phyloP scores from a whole-genome alignment of 306 rosid species.

The Rubus idaeus region DNA sequence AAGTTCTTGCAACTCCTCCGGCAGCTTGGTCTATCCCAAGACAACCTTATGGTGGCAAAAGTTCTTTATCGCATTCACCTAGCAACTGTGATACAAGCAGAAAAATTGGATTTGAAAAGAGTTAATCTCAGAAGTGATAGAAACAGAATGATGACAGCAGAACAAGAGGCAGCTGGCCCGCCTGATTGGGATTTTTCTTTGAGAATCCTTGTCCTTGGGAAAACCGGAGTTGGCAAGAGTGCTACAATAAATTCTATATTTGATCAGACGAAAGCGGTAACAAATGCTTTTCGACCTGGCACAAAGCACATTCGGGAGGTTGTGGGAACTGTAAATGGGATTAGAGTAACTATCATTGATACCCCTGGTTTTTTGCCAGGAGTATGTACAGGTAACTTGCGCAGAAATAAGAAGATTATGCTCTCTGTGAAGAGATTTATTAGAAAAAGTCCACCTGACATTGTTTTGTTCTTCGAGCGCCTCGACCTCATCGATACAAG shows the following conservation, averaged over 20 bases:
- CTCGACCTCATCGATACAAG: constrained; percentile 61
- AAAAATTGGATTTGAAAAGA: constrained; percentile 69
- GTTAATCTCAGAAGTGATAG: constrained; percentile 46
- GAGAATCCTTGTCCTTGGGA: constrained; percentile 87
- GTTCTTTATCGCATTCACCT: constrained; percentile 91
- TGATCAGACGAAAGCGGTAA: constrained; percentile 66
- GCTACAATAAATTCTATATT: constrained; percentile 93
- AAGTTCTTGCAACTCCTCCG: constrained; percentile 67
- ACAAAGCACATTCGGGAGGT: constrained; percentile 74
- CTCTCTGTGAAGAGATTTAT: constrained; percentile 74
- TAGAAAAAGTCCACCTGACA: constrained; percentile 84
- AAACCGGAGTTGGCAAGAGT: constrained; percentile 98
- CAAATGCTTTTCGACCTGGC: constrained; percentile 92
- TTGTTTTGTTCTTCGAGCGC: constrained; percentile 87
- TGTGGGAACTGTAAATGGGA: constrained; percentile 72
- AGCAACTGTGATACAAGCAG: constrained; percentile 78
- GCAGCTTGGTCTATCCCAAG: constrained; percentile 66
- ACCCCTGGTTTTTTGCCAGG: constrained; percentile 87
- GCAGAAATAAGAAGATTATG: constrained; percentile 82
- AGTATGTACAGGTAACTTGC: constrained; percentile 46
- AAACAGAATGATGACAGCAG: constrained; percentile 52
- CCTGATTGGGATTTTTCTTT: constrained; percentile 68
- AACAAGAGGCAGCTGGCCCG: constrained; percentile 59
- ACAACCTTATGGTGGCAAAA: constrained; percentile 66
- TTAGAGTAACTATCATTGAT: constrained; percentile 69